Percentiles rank a stretch among this genome's conserved stretches.
Evolutionary conservation across 495 filamentous ascomycete species (phyloP).

Genomic region (Tetracladium setigerum): DNA sequence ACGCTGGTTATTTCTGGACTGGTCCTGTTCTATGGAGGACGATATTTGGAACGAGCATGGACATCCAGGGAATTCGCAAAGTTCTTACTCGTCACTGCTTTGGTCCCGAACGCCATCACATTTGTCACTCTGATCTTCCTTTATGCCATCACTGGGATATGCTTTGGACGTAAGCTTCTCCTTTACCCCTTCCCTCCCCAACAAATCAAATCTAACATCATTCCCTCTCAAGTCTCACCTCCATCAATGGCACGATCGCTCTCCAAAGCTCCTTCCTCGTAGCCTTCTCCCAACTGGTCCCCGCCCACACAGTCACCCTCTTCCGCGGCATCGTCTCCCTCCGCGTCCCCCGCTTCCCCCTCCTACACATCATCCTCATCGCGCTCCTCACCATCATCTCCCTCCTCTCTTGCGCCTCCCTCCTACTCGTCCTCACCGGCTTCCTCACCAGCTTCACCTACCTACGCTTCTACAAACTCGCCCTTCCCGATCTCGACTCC

Average conservation of each 20-base stretch:
- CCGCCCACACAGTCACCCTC: conserved; percentile 94
- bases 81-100: conserved; percentile 68
- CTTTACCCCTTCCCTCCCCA: not conserved
- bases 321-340: conserved; percentile 81
- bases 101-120: conserved; percentile 72
- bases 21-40: conserved; percentile 87
- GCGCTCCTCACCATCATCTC: conserved; percentile 70
- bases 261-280: conserved; percentile 93
- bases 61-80: conserved; percentile 86
- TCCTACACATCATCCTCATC: conserved; percentile 72
- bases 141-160: conserved; percentile 64
- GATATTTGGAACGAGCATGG: conserved; percentile 95
- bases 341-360: conserved; percentile 84
- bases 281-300: conserved; percentile 95
- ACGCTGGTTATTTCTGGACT: conserved; percentile 71
- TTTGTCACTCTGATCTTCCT: conserved; percentile 66
- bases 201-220: not conserved
- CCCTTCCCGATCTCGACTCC: conserved; percentile 52
- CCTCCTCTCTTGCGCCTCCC: conserved; percentile 76
- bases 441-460: conserved; percentile 91
- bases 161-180: conserved; percentile 55
- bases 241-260: conserved; percentile 81
- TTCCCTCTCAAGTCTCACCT: conserved; percentile 49
- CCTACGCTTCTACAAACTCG: conserved; percentile 83
- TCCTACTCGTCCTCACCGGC: conserved; percentile 72